Base-by-base conservation (phyloP, 495 filamentous ascomycete species). In the Hyphodiscus hymeniophilus region DNA sequence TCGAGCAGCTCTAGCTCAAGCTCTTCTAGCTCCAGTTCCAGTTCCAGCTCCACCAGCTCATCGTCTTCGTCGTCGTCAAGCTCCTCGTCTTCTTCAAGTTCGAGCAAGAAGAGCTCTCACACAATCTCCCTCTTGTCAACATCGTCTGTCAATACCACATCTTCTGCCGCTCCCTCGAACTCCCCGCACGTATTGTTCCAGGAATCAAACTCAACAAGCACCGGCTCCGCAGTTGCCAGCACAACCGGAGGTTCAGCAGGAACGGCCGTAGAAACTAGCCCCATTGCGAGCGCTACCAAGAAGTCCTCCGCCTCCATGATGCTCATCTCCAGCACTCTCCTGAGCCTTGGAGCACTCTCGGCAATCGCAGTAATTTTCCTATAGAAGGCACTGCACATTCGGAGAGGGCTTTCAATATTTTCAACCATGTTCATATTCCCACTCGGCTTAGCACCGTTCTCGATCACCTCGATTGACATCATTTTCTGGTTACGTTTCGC, bases 111-210 rank as follows among this genome's bases (percentile, higher is more conserved):
- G 0, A 50, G 52, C 20, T 30, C 34, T 21, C 40, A 38, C 13
- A 33, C 17, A 13, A 18, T 16, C 11, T 1, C 20, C 3, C 36
- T 42, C 16, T 23, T 17, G 12, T 5, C 33, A 13, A 7, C 48
- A 31, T 48, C 54, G 15, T 46, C 24, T 44, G 31, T 20, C 20
- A 45, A 41, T 2, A 45, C 39, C 10, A 47, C 40, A 13, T 38
- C 42, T 13, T 44, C 23, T 2, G 13, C 55, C 24, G 54, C 50
- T 3, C 18, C 47, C 13, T 22, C 40, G 8, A 42, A 50, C 34
- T 31, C 23, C 2, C 45, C 52, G 4, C 48, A 52, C 38, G 44
- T 55, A 12, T 40, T 59, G n/a, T 55, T 59, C 42, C 38, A 58
- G 28, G 50, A 43, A 30, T 18, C 34, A 13, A 48, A 30, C 12